Evolutionary conservation across 495 filamentous ascomycete species (phyloP), one percentile per base, ranked within the genome.

Genomic region (Trichoderma asperelloides): DNA sequence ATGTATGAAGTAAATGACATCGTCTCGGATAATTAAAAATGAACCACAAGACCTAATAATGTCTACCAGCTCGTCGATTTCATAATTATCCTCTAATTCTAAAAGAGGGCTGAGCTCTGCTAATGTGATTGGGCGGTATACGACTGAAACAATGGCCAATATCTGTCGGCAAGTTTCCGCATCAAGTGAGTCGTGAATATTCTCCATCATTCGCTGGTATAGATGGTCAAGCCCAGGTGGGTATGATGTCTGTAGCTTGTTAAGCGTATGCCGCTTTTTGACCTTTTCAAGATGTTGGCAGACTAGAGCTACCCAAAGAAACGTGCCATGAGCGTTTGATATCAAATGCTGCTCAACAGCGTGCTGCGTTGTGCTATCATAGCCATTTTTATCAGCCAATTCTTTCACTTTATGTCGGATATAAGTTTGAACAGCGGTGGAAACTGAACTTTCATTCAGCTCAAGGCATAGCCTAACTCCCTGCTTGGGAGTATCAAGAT

Each of bases 1-100:
- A 70, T 82, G 77, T 16, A 82, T 68, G n/a, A 81, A 72, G 40
- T 67, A 70, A 39, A 82, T 69, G 1, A 41, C 70, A 18, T 69
- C n/a, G 15, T 76, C 66, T 12, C 72, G 72, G 16, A 78, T 21
- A 1, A 68, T 72, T 1, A 78, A 67, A 65, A 78, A 75, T 33
- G 76, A 78, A 27, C 72, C 77, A 49, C 76, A 78, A 47, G 65
- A 43, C 18, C 27, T 62, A 55, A 75, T 69, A 40, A 74, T 57
- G 28, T 66, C 40, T 11, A 23, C n/a, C 18, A 72, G 2, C 4
- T 12, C 21, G 30, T 65, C 23, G 0, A 57, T n/a, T 0, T 65
- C 62, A 40, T 66, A 39, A 9, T 68, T 65, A 12, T 62, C 33
- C 0, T 72, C 12, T 9, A 15, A 67, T 64, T 33, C 49, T 18